Percentiles rank a stretch among this genome's conserved stretches.
phyloP scores from a whole-genome alignment of 2,329 filamentous ascomycete species.

The Chaetomiaceae sp. region DNA sequence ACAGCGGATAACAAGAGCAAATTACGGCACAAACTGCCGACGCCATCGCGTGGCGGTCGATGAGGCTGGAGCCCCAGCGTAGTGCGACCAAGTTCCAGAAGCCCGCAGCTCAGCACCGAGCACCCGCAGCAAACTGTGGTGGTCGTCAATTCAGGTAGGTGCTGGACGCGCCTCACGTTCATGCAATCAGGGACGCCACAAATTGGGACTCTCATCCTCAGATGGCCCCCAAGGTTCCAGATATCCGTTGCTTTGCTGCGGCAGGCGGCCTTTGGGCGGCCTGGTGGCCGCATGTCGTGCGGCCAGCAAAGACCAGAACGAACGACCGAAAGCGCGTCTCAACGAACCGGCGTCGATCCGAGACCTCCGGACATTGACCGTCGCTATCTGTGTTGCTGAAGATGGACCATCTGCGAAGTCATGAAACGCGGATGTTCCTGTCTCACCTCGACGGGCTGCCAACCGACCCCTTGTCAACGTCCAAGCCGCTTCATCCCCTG shows the following conservation, averaged over 20 bases:
- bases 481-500: not conserved
- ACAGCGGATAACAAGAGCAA: no score
- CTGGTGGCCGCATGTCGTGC: constrained; percentile 1
- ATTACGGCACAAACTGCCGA: no score
- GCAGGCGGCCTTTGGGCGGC: not conserved
- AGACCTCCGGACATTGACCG: constrained; percentile 1
- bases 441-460: not conserved
- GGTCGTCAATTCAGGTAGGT: no score
- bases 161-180: no score
- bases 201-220: no score
- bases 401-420: not conserved
- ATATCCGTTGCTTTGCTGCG: not conserved
- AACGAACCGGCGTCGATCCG: not conserved
- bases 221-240: no score
- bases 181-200: not conserved
- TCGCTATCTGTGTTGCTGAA: not conserved
- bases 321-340: not conserved
- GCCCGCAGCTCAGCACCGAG: no score
- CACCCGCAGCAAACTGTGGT: no score
- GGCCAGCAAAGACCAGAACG: not conserved
- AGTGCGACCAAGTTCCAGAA: no score
- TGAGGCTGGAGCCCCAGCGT: no score
- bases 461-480: not conserved
- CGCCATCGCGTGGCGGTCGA: no score
- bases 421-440: not conserved